Evolutionary conservation across 2,329 filamentous ascomycete genomes (phyloP).

Genomic region (Lomentospora prolificans): DNA sequence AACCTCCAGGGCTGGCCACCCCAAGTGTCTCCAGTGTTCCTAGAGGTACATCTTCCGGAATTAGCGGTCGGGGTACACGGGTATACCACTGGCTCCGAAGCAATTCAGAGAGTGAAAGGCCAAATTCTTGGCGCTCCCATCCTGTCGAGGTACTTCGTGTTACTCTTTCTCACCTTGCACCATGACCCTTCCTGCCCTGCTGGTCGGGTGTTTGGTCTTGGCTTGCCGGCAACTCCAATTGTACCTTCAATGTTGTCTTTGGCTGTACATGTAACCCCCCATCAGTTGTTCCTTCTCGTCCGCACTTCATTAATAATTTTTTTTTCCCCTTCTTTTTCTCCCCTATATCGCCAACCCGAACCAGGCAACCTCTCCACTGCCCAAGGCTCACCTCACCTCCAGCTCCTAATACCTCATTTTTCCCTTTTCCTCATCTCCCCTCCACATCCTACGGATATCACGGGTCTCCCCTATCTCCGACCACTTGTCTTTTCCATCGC

Average conservation of each 20-base stretch:
- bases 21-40: too few species aligned
- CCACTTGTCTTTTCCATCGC: not conserved
- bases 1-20: too few species aligned
- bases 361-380: slow-evolving; percentile 6
- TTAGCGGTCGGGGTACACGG: not conserved
- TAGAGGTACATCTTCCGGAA: not conserved
- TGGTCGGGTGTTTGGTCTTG: slow-evolving; percentile 5
- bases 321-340: slow-evolving; percentile 4
- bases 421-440: not conserved
- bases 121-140: not conserved
- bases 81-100: not conserved
- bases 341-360: slow-evolving; percentile 3
- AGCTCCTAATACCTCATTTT: not conserved
- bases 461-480: not conserved
- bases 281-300: slow-evolving; percentile 1
- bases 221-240: slow-evolving; percentile 1
- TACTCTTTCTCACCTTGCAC: not conserved
- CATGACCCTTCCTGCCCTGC: not conserved
- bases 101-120: not conserved
- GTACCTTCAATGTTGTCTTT: not conserved
- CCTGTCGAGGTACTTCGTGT: not conserved
- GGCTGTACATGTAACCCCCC: not conserved
- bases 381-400: slow-evolving; percentile 6
- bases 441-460: not conserved
- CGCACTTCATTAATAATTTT: slow-evolving; percentile 7